Evolutionary conservation across 2,329 filamentous ascomycete species (phyloP).

Genomic region (Sclerotinia subarctica): DNA sequence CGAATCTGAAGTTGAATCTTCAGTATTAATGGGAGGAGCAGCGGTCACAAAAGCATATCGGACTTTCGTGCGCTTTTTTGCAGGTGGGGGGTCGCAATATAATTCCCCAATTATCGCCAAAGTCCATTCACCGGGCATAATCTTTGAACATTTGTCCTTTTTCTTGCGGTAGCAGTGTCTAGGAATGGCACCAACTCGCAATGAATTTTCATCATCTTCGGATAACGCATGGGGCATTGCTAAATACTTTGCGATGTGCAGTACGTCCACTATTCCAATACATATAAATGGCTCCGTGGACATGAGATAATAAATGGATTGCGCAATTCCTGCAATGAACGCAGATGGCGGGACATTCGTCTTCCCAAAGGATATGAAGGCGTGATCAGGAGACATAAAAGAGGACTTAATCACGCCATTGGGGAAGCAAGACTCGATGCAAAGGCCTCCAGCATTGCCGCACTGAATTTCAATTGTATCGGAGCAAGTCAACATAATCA

Average conservation of each 20-base stretch:
- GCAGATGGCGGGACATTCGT: too few species aligned
- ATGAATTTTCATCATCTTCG: neutral
- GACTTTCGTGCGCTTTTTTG: neutral
- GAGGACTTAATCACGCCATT: neutral
- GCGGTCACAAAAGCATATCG: constrained; percentile 14
- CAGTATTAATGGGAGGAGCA: neutral
- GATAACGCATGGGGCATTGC: neutral
- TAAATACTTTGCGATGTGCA: neutral
- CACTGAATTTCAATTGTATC: neutral
- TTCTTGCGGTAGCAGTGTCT: neutral
- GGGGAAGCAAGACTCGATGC: neutral
- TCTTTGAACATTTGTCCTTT: neutral
- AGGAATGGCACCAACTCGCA: neutral
- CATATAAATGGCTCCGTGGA: too few species aligned
- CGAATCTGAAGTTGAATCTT: neutral
- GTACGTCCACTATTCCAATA: too few species aligned
- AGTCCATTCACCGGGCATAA: constrained; percentile 10
- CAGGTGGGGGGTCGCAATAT: too few species aligned
- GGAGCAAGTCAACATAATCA: neutral
- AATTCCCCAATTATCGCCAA: neutral
- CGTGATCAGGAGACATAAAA: neutral
- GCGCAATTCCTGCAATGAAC: too few species aligned
- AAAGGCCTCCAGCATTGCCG: neutral
- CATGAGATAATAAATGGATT: neutral
- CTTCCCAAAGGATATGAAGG: neutral